A percentile compares a stretch with the other conserved stretches of the same genome.
phyloP scores from a whole-genome alignment of 352 stramenopile genomes.

The Phytophthora meadii region DNA sequence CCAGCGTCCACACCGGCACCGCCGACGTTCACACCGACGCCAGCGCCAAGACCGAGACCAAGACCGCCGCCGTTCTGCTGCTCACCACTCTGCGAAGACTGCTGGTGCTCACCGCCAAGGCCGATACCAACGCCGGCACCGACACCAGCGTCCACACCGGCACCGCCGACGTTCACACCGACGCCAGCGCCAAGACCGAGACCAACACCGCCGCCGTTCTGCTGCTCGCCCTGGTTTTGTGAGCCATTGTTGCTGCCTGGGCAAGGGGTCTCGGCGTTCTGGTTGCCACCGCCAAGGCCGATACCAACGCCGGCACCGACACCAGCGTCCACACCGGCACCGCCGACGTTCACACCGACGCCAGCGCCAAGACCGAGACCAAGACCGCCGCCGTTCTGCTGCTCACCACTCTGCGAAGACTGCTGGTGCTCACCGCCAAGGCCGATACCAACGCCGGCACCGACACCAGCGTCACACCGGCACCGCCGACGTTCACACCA shows the following conservation, averaged over 20 bases:
- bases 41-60: constrained; percentile 5
- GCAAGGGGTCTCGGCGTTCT: background rate
- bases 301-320: constrained; percentile 1
- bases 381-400: background rate
- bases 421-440: background rate
- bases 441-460: background rate
- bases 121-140: background rate
- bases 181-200: background rate
- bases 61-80: background rate
- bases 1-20: constrained; percentile 5
- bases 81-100: too few species aligned
- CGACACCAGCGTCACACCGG: constrained; percentile 5
- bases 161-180: background rate
- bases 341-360: constrained; percentile 1
- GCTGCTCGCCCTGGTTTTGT: constrained; percentile 1
- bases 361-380: constrained; percentile 3
- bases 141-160: background rate
- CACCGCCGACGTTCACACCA: background rate
- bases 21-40: constrained; percentile 1
- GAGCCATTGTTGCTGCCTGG: background rate
- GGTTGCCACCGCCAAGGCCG: background rate
- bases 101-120: too few species aligned
- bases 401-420: background rate
- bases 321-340: constrained; percentile 2
- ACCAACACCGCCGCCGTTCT: background rate